A percentile compares a stretch with the other conserved stretches of the same genome.
phyloP scores from a whole-genome alignment of 768 basidiomycete genomes.

The Strobilomyces echinocephalus region DNA sequence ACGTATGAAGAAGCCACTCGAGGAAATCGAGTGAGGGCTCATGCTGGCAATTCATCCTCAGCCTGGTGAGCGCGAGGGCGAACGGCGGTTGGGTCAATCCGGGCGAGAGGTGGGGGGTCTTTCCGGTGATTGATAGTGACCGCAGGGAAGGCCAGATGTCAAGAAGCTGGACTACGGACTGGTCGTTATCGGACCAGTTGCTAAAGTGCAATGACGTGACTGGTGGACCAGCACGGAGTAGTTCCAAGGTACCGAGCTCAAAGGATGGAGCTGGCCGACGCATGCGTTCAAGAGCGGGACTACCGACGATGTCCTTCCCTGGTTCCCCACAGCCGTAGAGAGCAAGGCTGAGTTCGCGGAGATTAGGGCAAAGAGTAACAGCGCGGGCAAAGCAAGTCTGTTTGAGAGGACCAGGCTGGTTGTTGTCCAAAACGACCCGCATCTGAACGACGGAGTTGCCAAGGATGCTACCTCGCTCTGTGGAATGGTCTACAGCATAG shows the following conservation, averaged over 20 bases:
- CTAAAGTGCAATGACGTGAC: slow-evolving; percentile 54
- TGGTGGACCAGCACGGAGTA: slow-evolving; percentile 51
- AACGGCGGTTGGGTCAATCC: slow-evolving; percentile 37
- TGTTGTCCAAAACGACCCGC: slow-evolving; percentile 58
- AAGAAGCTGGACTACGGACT: slow-evolving; percentile 56
- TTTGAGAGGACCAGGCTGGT: slow-evolving; percentile 56
- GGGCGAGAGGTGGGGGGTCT: slow-evolving; percentile 46
- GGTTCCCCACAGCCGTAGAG: slow-evolving; percentile 56
- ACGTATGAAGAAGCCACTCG: slow-evolving; percentile 65
- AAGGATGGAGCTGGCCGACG: slow-evolving; percentile 51
- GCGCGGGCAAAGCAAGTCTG: slow-evolving; percentile 55
- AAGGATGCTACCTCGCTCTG: slow-evolving; percentile 45
- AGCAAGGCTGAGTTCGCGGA: slow-evolving; percentile 51
- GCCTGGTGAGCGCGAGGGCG: slow-evolving; percentile 44
- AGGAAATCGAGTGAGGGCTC: slow-evolving; percentile 59
- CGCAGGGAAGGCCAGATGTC: slow-evolving; percentile 56
- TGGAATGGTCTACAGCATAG: slow-evolving; percentile 44
- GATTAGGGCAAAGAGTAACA: slow-evolving; percentile 54
- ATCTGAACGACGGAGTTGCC: slow-evolving; percentile 51
- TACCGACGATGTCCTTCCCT: slow-evolving; percentile 46
- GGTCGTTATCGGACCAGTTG: slow-evolving; percentile 66
- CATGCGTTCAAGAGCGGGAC: slow-evolving; percentile 43
- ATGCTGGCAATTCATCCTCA: slow-evolving; percentile 64
- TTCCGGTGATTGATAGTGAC: slow-evolving; percentile 55
- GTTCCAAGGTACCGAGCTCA: slow-evolving; percentile 45